Conservation (phyloP, 352 stramenopile species). For the Pythium dissimile region DNA sequence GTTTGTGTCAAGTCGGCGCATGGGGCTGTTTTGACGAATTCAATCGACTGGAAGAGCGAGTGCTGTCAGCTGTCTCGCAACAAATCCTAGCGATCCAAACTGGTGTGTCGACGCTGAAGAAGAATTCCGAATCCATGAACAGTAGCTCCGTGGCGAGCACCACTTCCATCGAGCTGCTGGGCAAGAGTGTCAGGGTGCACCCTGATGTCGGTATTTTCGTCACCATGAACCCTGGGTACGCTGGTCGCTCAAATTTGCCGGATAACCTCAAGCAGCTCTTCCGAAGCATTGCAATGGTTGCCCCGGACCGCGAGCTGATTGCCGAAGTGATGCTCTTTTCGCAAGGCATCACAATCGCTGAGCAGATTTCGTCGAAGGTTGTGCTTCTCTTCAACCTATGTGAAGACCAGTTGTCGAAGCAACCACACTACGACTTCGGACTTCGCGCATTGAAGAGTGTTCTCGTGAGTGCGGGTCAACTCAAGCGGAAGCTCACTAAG, state of each 20-base stretch:
- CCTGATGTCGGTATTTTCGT: slow-evolving; percentile 99
- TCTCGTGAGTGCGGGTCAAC: slow-evolving; percentile 96
- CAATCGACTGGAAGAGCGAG: slow-evolving; percentile 99
- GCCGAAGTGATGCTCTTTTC: slow-evolving; percentile 99
- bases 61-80: slow-evolving; percentile 99
- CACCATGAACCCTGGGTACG: slow-evolving; percentile 99
- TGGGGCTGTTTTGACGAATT: slow-evolving; percentile 99
- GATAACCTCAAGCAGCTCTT: slow-evolving; percentile 99
- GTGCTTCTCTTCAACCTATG: slow-evolving; percentile 99
- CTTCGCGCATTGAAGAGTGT: slow-evolving; percentile 99
- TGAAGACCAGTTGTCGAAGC: slow-evolving; percentile 96
- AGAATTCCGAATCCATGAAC: slow-evolving; percentile 38
- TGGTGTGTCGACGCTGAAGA: slow-evolving; percentile 90
- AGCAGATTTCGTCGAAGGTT: slow-evolving; percentile 95
- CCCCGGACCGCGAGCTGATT: slow-evolving; percentile 98
- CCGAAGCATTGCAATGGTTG: slow-evolving; percentile 99
- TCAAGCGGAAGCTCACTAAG: slow-evolving; percentile 93
- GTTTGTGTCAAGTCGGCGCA: slow-evolving; percentile 98
- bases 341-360: slow-evolving; percentile 98
- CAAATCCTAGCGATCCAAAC: slow-evolving; percentile 99
- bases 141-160: slow-evolving; percentile 19
- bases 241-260: slow-evolving; percentile 95
- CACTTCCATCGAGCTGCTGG: slow-evolving; percentile 93
- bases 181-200: slow-evolving; percentile 93
- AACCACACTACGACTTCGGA: slow-evolving; percentile 99